phyloP scores from a whole-genome alignment of 148 eudicot species.

The Pharnaceum exiguum region DNA sequence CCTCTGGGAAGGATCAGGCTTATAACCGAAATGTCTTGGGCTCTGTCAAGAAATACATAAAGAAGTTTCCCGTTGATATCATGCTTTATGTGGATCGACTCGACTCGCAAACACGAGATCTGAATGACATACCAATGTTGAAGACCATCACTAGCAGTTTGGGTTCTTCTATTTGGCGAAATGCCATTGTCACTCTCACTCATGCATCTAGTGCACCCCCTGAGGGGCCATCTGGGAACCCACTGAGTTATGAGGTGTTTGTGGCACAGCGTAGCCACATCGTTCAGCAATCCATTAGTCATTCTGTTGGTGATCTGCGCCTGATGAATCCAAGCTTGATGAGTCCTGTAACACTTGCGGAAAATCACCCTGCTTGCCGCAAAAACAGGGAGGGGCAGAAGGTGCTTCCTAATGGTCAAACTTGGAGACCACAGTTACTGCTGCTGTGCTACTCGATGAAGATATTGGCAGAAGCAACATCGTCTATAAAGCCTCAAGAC shows the following conservation, averaged over 20 bases:
- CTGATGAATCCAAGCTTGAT: constrained; percentile 86
- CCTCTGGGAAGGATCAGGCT: constrained; percentile 72
- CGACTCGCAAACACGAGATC: constrained; percentile 84
- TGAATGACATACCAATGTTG: constrained; percentile 75
- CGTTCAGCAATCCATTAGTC: constrained; percentile 90
- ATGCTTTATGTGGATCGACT: constrained; percentile 84
- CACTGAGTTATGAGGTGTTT: constrained; percentile 80
- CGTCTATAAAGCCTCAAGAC: constrained; percentile 65
- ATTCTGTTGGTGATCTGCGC: constrained; percentile 82
- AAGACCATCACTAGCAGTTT: constrained; percentile 65
- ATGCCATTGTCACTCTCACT: constrained; percentile 77
- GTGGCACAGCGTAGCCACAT: constrained; percentile 89
- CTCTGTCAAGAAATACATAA: constrained; percentile 62
- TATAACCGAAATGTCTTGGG: constrained; percentile 69
- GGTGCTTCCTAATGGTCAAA: constrained; percentile 93
- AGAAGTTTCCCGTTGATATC: constrained; percentile 73
- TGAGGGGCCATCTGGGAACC: constrained; percentile 87
- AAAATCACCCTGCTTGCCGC: constrained; percentile 85
- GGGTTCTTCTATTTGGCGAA: constrained; percentile 79
- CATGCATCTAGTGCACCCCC: constrained; percentile 97
- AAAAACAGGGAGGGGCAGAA: constrained; percentile 89
- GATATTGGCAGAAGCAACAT: constrained; percentile 71
- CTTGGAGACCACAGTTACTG: constrained; percentile 86
- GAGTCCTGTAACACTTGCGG: constrained; percentile 91
- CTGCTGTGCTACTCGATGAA: constrained; percentile 83